Evolutionary conservation across 108 stramenopile species (phyloP).

Genomic region (Nitzschia sp.): DNA sequence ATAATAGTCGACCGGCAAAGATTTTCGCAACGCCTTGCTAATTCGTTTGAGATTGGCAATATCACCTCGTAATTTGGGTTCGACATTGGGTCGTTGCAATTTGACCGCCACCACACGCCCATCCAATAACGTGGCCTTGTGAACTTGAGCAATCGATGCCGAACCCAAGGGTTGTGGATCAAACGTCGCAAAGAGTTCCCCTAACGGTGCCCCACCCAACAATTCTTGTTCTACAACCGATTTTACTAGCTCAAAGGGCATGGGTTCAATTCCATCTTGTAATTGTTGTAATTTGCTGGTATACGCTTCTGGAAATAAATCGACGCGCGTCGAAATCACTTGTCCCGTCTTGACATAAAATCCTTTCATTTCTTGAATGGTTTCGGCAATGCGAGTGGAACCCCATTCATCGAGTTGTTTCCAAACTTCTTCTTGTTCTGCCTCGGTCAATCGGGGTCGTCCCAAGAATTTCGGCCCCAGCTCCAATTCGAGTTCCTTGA

Average conservation of each 20-base stretch:
- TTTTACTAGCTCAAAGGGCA: slow-evolving; percentile 49
- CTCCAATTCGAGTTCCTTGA: slow-evolving; percentile 19
- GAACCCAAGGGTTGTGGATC: slow-evolving; percentile 68
- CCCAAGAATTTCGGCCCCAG: background rate
- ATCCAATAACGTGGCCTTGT: slow-evolving; percentile 64
- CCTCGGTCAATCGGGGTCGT: slow-evolving; percentile 58
- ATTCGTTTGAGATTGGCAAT: slow-evolving; percentile 68
- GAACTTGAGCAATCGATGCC: slow-evolving; percentile 80
- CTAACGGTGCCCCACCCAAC: slow-evolving; percentile 31
- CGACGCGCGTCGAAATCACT: slow-evolving; percentile 67
- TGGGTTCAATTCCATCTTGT: slow-evolving; percentile 61
- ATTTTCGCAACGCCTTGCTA: slow-evolving; percentile 53
- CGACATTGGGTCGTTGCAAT: slow-evolving; percentile 66
- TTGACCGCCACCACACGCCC: slow-evolving; percentile 59
- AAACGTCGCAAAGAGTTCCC: slow-evolving; percentile 60
- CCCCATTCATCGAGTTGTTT: slow-evolving; percentile 52
- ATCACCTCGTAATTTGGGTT: slow-evolving; percentile 56
- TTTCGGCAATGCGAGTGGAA: slow-evolving; percentile 49
- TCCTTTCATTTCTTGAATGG: slow-evolving; percentile 67
- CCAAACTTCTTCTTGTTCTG: slow-evolving; percentile 48
- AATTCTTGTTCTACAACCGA: slow-evolving; percentile 59
- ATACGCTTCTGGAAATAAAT: slow-evolving; percentile 71
- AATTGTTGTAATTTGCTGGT: slow-evolving; percentile 63
- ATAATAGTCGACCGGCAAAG: slow-evolving; percentile 71
- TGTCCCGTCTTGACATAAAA: slow-evolving; percentile 80